These are phyloP conservation scores for Daldinia childiae DNA, from an alignment of 495 filamentous ascomycete species.

Conservation along the genomic window DNA sequence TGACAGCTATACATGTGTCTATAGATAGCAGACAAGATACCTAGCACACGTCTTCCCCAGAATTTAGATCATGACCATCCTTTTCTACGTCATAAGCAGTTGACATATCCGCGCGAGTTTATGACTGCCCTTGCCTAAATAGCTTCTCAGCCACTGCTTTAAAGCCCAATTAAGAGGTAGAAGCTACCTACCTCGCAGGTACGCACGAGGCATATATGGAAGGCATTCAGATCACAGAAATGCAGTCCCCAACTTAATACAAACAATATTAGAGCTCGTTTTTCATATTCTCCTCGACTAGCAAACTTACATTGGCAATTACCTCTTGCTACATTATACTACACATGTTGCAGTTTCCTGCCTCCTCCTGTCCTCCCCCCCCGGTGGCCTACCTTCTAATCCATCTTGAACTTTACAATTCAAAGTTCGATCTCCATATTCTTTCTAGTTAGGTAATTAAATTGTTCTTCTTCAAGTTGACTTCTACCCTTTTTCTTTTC, in stretches of 20 bases:
- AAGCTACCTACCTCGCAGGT: too few species aligned
- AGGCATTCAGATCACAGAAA: too few species aligned
- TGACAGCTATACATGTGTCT: constrained; percentile 18
- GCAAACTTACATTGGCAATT: neutral
- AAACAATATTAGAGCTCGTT: too few species aligned
- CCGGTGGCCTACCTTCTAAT: neutral
- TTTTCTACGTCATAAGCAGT: neutral
- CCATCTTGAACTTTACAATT: neutral
- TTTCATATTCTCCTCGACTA: too few species aligned
- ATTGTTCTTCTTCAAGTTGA: neutral
- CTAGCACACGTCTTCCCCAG: constrained; percentile 1
- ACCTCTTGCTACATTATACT: neutral
- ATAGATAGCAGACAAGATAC: constrained; percentile 35
- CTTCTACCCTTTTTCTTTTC: neutral
- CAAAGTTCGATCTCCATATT: neutral
- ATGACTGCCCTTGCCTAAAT: neutral
- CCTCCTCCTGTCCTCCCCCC: neutral
- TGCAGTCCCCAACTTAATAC: too few species aligned
- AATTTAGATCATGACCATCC: neutral
- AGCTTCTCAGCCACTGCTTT: neutral
- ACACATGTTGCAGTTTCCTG: neutral
- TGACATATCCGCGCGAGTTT: neutral
- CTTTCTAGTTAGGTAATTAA: neutral
- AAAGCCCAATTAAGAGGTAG: too few species aligned
- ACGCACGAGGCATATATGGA: neutral